Evolutionary conservation across 108 stramenopile species (phyloP).

Genomic region (Nannochloropsis gaditana): DNA sequence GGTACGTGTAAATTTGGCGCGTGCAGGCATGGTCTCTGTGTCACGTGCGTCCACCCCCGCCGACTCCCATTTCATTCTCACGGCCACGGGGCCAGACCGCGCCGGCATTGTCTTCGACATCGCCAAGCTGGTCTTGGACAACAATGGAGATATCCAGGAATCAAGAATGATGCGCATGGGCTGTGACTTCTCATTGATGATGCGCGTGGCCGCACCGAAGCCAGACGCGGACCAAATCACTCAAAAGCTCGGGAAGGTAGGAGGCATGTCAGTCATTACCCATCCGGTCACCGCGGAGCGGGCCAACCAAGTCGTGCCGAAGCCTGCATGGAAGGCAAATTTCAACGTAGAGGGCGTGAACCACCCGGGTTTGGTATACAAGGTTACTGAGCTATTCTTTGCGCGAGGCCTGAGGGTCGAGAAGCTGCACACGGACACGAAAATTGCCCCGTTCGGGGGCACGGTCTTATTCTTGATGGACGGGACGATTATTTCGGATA

Average conservation of each 20-base stretch:
- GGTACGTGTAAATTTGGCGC: neutral
- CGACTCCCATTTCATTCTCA: neutral
- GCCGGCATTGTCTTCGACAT: conserved; percentile 1
- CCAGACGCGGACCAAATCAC: neutral
- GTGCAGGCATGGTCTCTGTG: neutral
- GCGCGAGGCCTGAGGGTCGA: neutral
- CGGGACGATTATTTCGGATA: conserved; percentile 5
- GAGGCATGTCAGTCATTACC: conserved; percentile 17
- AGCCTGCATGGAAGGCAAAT: conserved; percentile 14
- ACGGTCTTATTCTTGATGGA: conserved; percentile 7
- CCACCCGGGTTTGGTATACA: neutral
- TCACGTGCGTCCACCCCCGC: neutral
- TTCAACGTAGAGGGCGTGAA: neutral
- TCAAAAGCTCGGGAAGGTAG: neutral
- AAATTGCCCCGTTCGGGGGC: neutral
- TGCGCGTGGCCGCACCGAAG: neutral
- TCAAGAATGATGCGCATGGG: conserved; percentile 12
- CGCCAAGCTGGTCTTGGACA: conserved; percentile 15
- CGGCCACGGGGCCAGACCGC: neutral
- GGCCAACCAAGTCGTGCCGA: neutral
- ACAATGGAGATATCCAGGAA: neutral
- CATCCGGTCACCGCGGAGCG: neutral
- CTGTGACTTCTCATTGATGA: neutral
- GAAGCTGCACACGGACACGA: neutral
- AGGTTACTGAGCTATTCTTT: conserved; percentile 1